A percentile compares a stretch with the other conserved stretches of the same genome.
Conservation (phyloP, 805 yeast species). For the Jamesozyma hellenica region DNA sequence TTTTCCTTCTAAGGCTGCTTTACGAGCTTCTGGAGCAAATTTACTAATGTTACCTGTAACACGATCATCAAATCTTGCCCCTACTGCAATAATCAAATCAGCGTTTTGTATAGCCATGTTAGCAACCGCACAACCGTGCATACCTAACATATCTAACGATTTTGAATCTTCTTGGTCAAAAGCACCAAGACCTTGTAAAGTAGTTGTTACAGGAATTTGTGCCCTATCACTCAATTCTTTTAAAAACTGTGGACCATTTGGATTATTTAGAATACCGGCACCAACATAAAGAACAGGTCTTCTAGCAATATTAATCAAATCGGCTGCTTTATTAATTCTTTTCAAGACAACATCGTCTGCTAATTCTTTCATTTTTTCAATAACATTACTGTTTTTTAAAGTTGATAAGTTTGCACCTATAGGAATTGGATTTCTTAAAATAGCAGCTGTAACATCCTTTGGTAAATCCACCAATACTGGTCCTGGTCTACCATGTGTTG, state of each 20-base stretch:
- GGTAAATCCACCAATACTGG: constrained; percentile 97
- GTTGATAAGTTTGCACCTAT: constrained; percentile 64
- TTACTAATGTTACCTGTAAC: constrained; percentile 79
- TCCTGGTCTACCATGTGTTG: constrained; percentile 93
- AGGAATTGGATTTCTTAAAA: constrained; percentile 81
- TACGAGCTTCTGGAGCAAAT: constrained; percentile 89
- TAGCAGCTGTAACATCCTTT: constrained; percentile 92
- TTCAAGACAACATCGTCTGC: constrained; percentile 65
- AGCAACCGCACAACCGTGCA: constrained; percentile 96
- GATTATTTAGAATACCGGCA: constrained; percentile 73
- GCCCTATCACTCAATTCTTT: constrained; percentile 86
- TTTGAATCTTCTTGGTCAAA: constrained; percentile 87
- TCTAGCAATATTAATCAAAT: constrained; percentile 69
- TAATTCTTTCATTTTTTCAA: constrained; percentile 52
- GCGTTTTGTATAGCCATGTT: constrained; percentile 90
- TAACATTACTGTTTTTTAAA: constrained; percentile 19
- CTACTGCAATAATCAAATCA: constrained; percentile 85
- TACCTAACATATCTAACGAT: constrained; percentile 92
- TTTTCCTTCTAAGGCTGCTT: constrained; percentile 76
- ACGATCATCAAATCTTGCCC: constrained; percentile 97
- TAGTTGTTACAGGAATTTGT: constrained; percentile 90
- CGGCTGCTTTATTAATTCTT: constrained; percentile 69
- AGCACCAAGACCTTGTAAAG: constrained; percentile 88
- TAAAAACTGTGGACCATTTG: constrained; percentile 68
- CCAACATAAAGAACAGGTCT: constrained; percentile 88